Conservation (phyloP, 2,329 filamentous ascomycete genomes). For the Diaporthe longicolla region DNA sequence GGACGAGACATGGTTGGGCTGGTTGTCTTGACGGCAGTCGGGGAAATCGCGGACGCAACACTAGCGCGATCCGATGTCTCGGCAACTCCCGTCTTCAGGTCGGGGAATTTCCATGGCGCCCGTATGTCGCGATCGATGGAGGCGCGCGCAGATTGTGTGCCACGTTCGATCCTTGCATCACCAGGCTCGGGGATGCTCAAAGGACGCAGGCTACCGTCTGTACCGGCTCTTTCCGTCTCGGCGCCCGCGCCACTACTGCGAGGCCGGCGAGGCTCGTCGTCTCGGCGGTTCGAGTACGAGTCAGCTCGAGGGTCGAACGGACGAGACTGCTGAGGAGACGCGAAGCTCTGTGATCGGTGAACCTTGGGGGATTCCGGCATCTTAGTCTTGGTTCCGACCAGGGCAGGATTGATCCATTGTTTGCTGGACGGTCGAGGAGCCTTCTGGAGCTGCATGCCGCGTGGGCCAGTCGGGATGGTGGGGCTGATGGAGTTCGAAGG, state of each 20-base stretch:
- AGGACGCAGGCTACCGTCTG: constrained; percentile 55
- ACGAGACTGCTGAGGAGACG: constrained; percentile 55
- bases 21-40: constrained; percentile 38
- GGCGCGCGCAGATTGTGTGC: constrained; percentile 53
- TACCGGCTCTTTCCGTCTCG: constrained; percentile 53
- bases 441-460: constrained; percentile 62
- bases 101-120: constrained; percentile 41
- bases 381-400: constrained; percentile 56
- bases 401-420: constrained; percentile 71
- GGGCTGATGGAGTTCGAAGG: constrained; percentile 63
- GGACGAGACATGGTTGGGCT: constrained; percentile 41
- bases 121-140: constrained; percentile 51
- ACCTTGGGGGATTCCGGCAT: constrained; percentile 66
- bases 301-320: constrained; percentile 53
- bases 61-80: constrained; percentile 42
- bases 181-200: constrained; percentile 63
- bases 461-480: constrained; percentile 67
- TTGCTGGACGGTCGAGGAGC: constrained; percentile 67
- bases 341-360: constrained; percentile 65
- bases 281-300: constrained; percentile 56
- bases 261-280: constrained; percentile 61
- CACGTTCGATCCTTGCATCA: constrained; percentile 59
- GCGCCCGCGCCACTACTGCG: constrained; percentile 68
- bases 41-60: constrained; percentile 41
- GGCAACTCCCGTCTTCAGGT: constrained; percentile 45